Percentiles rank a stretch among this genome's conserved stretches.
phyloP scores from a whole-genome alignment of 371 early-diverging fungal species.

The Syncephalastrum racemosum region DNA sequence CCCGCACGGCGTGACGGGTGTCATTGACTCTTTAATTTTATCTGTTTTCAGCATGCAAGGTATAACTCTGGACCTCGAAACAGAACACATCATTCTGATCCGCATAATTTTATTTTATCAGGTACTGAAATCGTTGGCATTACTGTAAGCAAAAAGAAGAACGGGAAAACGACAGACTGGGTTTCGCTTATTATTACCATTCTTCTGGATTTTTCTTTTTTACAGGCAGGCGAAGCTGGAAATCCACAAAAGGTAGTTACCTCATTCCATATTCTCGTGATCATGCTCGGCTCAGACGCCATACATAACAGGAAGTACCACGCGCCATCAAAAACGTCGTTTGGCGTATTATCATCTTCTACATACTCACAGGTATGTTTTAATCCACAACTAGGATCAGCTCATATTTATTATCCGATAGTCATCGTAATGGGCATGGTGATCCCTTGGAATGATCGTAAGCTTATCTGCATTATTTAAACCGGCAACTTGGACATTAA shows the following conservation, averaged over 20 bases:
- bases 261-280: too few species aligned
- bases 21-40: constrained; percentile 68
- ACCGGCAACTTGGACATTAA: too few species aligned
- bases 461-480: not conserved
- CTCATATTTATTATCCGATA: constrained; percentile 22
- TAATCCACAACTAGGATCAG: not conserved
- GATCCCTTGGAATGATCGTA: constrained; percentile 51
- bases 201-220: not conserved
- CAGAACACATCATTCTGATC: too few species aligned
- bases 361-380: constrained; percentile 47
- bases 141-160: constrained; percentile 30
- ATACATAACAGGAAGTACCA: constrained; percentile 49
- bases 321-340: constrained; percentile 61
- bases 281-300: constrained; percentile 4
- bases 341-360: constrained; percentile 65
- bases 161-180: too few species aligned
- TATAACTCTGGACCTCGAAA: not conserved
- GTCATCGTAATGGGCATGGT: constrained; percentile 64
- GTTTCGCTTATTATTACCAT: too few species aligned
- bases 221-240: constrained; percentile 47
- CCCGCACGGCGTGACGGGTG: constrained; percentile 72
- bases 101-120: constrained; percentile 13
- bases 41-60: constrained; percentile 65
- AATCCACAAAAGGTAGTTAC: constrained; percentile 54
- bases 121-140: constrained; percentile 72